Evolutionary conservation across 352 stramenopile genomes (phyloP), one percentile per base, ranked within the genome.

Genomic region (Aphanomyces cochlioides): DNA sequence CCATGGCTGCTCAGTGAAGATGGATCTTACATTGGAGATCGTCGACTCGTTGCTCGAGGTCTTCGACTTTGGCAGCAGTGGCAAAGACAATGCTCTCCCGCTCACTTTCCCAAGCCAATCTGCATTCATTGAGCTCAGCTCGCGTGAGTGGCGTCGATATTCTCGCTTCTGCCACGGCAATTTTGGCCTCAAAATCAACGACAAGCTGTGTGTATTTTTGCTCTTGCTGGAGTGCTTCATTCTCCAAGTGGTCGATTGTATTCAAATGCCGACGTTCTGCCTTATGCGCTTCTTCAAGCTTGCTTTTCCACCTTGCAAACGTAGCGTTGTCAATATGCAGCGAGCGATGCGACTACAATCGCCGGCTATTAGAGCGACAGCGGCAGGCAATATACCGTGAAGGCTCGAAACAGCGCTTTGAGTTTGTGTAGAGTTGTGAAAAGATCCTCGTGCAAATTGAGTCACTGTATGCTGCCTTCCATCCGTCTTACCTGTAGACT

Each of bases 271-370:
- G 7, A 41, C 56, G 15, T 36, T 67, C 59, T n/a, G 56, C 19
- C 19, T 17, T 41, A 45, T 56, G 13, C 38, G 59, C 59, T 17
- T 39, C 41, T 6, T 53, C 59, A 45, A 67, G 59, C 43, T 67
- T 67, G 12, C 19, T 34, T 2, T 40, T 17, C 59, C 59, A 67
- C 34, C 59, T 41, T 37, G 38, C 4, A 40, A 67, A 67, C 15
- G 59, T 67, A 7, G 43, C 41, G 43, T 54, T 67, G 59, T 67
- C 59, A 56, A 67, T 67, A 40, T 67, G 59, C 12, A 67, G 41
- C 4, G 12, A 6, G 7, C 59, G 59, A 50, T 67, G 12, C 40
- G 59, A 17, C 59, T 67, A 50, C 4, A 50, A 36, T 15, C 19
- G 3, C 21, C 41, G n/a, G 28, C 21, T 0, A 41, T 17, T 8